Base-by-base conservation (phyloP, 306 rosid species). In the Oemleria cerasiformis region DNA sequence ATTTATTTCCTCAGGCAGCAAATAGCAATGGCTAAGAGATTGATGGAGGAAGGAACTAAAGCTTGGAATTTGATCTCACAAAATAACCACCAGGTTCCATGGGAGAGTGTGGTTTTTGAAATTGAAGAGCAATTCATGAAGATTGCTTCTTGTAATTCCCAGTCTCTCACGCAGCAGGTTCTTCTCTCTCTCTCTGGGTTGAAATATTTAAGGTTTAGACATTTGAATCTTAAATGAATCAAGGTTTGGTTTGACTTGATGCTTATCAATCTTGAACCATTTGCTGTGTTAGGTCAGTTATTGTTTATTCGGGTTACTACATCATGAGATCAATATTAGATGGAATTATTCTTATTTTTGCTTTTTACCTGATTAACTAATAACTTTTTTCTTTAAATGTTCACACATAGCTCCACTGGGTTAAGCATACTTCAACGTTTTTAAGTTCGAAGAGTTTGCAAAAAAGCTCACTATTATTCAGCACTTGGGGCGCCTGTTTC, bases 151-250 rank as follows among this genome's bases (percentile, higher is more conserved):
- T 85, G 93, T 87, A 77, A 81, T 69, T 84, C 92, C 79, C 84
- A 97, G 81, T 80, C 91, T 80, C 95, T 94, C 72, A 79, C 88
- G 19, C 86, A 75, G 68, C 97, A 94, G 96, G 97, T 89, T 40
- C 54, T 78, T 53, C 30, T 48, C n/a, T 11, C 8, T 2, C 4
- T 17, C 63, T 50, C 69, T 5, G n/a, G 39, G 16, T 67, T 30
- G 19, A 67, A 30, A 5, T 1, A 20, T 21, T 42, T 63, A 44
- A 21, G 10, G 19, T 12, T 9, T 44, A 30, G 42, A 34, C 54
- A 16, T 41, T n/a, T 43, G 56, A 57, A 55, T 30, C 17, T 58
- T 20, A 5, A 23, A 21, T 58, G 63, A 11, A 58, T 38, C 9
- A 42, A 42, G 10, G 5, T 9, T 40, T 42, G 10, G 45, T 42